Conservation (phyloP, 441 rosid species). For the Raphanus hybrid region DNA sequence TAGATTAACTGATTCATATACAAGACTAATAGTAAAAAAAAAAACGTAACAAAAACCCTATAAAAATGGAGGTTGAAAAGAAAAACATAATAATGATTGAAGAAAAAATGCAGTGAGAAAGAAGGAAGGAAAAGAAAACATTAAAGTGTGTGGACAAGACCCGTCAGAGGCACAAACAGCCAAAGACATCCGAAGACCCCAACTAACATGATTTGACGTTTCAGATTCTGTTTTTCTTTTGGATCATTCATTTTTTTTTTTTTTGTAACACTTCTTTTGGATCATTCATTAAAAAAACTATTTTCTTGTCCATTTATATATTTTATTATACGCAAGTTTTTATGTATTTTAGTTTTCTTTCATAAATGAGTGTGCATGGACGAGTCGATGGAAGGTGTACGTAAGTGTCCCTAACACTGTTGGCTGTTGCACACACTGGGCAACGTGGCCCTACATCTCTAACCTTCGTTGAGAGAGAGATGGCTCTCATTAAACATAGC, state of each 20-base stretch:
- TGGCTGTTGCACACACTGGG: not conserved
- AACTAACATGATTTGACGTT: constrained; percentile 51
- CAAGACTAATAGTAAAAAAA: not conserved
- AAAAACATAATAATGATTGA: constrained; percentile 25
- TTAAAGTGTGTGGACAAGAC: constrained; percentile 48
- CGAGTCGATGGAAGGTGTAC: constrained; percentile 42
- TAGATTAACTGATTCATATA: not conserved
- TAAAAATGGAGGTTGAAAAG: not conserved
- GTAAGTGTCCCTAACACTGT: constrained; percentile 42
- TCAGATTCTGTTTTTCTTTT: constrained; percentile 49
- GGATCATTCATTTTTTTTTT: constrained; percentile 38
- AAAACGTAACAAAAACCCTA: not conserved
- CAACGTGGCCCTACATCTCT: constrained; percentile 27
- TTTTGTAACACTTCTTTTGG: no score
- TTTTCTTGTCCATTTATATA: not conserved
- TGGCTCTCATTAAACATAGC: constrained; percentile 26
- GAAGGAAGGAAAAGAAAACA: constrained; percentile 19
- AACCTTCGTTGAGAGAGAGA: constrained; percentile 23
- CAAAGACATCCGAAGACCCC: constrained; percentile 44
- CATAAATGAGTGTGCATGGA: constrained; percentile 33
- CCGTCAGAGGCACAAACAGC: constrained; percentile 40
- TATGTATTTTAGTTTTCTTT: not conserved
- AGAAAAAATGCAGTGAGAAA: constrained; percentile 19
- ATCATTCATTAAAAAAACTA: constrained; percentile 27
- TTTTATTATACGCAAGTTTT: constrained; percentile 5